phyloP scores from a whole-genome alignment of 306 rosid species.

The Glycyrrhiza uralensis region DNA sequence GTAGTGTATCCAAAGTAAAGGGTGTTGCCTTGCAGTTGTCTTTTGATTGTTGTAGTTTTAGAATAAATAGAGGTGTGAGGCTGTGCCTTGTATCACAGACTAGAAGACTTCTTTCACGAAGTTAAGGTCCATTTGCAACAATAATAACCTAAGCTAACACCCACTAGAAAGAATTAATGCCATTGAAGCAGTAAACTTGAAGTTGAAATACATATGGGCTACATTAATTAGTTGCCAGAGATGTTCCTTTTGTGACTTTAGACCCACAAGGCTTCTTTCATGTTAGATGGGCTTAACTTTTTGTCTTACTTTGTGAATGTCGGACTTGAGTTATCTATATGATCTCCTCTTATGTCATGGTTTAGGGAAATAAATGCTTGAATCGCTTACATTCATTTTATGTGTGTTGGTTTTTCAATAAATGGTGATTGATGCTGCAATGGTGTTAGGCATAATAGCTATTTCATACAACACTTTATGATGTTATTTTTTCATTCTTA shows the following conservation, averaged over 20 bases:
- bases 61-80: not conserved
- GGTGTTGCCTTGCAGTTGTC: not conserved
- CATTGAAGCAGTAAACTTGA: not conserved
- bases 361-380: not conserved
- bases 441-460: not conserved
- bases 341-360: not conserved
- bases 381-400: not conserved
- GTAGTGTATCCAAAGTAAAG: not conserved
- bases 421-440: not conserved
- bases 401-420: not conserved
- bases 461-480: not conserved
- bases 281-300: not conserved
- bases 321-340: not conserved
- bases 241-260: not conserved
- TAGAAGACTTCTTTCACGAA: not conserved
- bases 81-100: not conserved
- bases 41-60: not conserved
- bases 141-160: not conserved
- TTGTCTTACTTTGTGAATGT: not conserved
- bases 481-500: conserved; percentile 18
- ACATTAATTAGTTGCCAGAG: not conserved
- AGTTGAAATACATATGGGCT: not conserved
- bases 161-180: not conserved
- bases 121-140: not conserved
- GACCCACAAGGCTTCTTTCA: not conserved